Conservation (phyloP, 2,329 filamentous ascomycete genomes). For the Paracoccidioides lutzii region DNA sequence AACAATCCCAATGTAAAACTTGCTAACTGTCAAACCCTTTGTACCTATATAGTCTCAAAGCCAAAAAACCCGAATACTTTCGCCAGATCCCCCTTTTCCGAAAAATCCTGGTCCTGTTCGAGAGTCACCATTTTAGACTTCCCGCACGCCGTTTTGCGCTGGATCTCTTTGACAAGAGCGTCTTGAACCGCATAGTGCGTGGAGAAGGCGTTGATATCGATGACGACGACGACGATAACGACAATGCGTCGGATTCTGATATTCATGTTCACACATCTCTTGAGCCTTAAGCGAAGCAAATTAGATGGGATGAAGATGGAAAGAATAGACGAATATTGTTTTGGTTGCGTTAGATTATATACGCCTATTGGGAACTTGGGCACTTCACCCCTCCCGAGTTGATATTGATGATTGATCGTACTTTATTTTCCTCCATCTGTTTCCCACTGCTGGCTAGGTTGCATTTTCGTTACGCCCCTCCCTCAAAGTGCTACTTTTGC, state of each 20-base stretch:
- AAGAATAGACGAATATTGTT: too few species aligned
- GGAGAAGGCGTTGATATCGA: slow-evolving; percentile 25
- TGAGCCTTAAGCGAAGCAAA: neutral
- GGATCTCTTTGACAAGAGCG: slow-evolving; percentile 84
- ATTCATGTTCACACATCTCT: neutral
- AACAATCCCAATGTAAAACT: neutral
- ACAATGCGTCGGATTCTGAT: neutral
- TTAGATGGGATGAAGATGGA: too few species aligned
- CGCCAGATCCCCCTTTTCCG: slow-evolving; percentile 65
- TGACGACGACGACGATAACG: neutral
- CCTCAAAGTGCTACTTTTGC: neutral
- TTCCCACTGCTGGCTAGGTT: neutral
- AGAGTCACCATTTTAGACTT: slow-evolving; percentile 79
- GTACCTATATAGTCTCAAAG: slow-evolving; percentile 48
- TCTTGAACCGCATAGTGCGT: slow-evolving; percentile 73
- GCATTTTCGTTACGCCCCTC: neutral
- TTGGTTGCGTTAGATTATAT: too few species aligned
- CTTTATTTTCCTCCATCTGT: neutral
- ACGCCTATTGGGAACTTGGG: too few species aligned
- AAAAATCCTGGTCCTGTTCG: slow-evolving; percentile 70
- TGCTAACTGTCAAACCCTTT: slow-evolving; percentile 1
- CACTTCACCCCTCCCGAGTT: too few species aligned
- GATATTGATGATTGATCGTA: neutral
- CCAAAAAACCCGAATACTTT: slow-evolving; percentile 63
- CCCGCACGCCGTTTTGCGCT: slow-evolving; percentile 80